Base-by-base conservation (phyloP, 768 basidiomycete species). In the Multifurca ochricompacta region DNA sequence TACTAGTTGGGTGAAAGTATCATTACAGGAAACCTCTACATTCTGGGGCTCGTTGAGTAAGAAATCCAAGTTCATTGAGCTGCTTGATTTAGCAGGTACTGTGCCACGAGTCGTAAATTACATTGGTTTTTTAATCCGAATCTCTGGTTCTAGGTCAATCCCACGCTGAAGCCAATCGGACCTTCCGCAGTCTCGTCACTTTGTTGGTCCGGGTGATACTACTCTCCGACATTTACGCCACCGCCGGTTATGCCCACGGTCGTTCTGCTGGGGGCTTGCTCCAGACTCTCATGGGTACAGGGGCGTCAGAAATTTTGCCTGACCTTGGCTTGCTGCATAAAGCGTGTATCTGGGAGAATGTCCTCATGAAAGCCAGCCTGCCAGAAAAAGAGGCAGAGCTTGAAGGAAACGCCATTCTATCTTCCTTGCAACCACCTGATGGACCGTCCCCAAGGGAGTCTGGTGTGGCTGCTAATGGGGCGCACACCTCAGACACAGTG, bases 201-300 rank as follows among this genome's bases (percentile, higher is more conserved):
- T 71, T 95, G 27, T 82, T 91, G 60, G 83, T 89, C 37, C 83
- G 88, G 18, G 77, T 91, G 50, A 85, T 85, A 18, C 71, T 94
- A 37, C 80, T 96, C 47, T 87, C 88, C 6, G 93, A 96, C 62
- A 82, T 93, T 16, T 93, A 93, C 68, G 78, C 83, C 5, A 89
- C 85, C 28, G 80, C 87, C 18, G 85, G 87, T 6, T 91, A 86
- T 66, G 78, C 84, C 19, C 90, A 93, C 63, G 83, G 86, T 35
- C 80, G 91, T 53, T 78, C 83, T 25, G 82, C 87, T 1, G 81
- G 85, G 8, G 73, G 81, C 2, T 74, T 94, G 35, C 76, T 95
- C 31, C 83, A 88, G 63, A 82, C 81, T 4, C 69, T 96, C 43
- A 84, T 85, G 76, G 77, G 73, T 19, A 77, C 76, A 21, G 79